A percentile compares a stretch with the other conserved stretches of the same genome.
Conservation (phyloP, 2,329 filamentous ascomycete genomes). For the Ceratocystiopsis sp. region DNA sequence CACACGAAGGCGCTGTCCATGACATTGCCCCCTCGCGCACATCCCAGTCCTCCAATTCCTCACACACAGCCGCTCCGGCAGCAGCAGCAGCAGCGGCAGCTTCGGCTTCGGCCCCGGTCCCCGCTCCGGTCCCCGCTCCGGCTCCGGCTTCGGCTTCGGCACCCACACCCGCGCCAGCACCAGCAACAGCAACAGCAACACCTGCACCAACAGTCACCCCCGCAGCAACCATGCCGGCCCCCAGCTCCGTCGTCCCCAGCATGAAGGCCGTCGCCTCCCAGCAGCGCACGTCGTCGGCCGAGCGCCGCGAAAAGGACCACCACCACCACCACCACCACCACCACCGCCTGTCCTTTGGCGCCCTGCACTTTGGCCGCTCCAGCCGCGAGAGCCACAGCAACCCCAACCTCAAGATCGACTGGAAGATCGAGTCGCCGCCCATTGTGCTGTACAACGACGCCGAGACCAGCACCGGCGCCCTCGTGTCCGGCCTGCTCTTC, state of each 20-base stretch:
- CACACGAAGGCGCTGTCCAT: no score
- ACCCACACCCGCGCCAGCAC: slow-evolving; percentile 8
- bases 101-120: background rate
- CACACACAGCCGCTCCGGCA: no score
- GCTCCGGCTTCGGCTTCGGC: no score
- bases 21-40: no score
- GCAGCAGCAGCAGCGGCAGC: background rate
- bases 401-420: slow-evolving; percentile 27
- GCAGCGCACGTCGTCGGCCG: slow-evolving; percentile 7
- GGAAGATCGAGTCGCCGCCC: slow-evolving; percentile 69
- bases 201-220: background rate
- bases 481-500: slow-evolving; percentile 70
- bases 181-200: background rate
- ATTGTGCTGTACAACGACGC: slow-evolving; percentile 67
- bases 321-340: slow-evolving; percentile 16
- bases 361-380: slow-evolving; percentile 24
- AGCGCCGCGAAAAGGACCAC: slow-evolving; percentile 7
- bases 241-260: background rate
- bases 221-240: slow-evolving; percentile 5
- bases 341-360: slow-evolving; percentile 23
- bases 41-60: no score
- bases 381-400: slow-evolving; percentile 24
- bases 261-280: slow-evolving; percentile 7
- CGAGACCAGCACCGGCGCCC: slow-evolving; percentile 60
- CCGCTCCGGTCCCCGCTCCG: slow-evolving; percentile 5